Conservation (phyloP, 1,139 yeast genomes). For the Geotrichum histeridarum region DNA sequence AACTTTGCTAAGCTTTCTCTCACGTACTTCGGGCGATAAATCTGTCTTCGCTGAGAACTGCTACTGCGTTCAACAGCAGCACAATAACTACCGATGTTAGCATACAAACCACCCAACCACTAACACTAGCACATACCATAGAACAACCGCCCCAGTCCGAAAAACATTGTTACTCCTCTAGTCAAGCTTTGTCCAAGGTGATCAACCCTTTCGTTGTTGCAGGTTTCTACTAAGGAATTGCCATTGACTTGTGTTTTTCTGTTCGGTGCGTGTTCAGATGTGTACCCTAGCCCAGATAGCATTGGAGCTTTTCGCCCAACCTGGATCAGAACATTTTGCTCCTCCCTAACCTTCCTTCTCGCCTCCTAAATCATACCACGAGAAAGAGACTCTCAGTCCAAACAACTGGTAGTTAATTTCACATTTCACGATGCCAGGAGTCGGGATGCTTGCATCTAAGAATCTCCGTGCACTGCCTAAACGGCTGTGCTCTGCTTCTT, state of each 20-base stretch:
- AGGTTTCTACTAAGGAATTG: too few species aligned
- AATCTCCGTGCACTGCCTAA: neutral
- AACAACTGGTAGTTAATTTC: neutral
- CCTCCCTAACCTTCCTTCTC: neutral
- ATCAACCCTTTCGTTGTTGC: too few species aligned
- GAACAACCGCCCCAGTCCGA: constrained; percentile 65
- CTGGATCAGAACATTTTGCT: too few species aligned
- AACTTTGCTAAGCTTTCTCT: neutral
- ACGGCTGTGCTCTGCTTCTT: neutral
- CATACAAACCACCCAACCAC: neutral
- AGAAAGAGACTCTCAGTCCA: neutral
- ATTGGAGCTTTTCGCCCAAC: too few species aligned
- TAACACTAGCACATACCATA: constrained; percentile 44
- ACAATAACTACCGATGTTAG: constrained; percentile 41
- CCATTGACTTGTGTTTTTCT: too few species aligned
- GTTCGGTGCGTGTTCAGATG: neutral
- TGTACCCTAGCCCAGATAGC: neutral
- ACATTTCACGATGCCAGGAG: neutral
- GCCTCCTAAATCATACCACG: neutral
- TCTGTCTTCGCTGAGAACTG: constrained; percentile 77
- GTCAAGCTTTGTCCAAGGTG: neutral
- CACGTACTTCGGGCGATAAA: constrained; percentile 64
- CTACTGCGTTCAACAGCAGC: constrained; percentile 67
- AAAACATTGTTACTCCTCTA: constrained; percentile 40
- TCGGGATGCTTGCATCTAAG: constrained; percentile 1